A percentile compares a stretch with the other conserved stretches of the same genome.
phyloP scores from a whole-genome alignment of 352 stramenopile genomes.

The Phytopythium chamaehyphon region DNA sequence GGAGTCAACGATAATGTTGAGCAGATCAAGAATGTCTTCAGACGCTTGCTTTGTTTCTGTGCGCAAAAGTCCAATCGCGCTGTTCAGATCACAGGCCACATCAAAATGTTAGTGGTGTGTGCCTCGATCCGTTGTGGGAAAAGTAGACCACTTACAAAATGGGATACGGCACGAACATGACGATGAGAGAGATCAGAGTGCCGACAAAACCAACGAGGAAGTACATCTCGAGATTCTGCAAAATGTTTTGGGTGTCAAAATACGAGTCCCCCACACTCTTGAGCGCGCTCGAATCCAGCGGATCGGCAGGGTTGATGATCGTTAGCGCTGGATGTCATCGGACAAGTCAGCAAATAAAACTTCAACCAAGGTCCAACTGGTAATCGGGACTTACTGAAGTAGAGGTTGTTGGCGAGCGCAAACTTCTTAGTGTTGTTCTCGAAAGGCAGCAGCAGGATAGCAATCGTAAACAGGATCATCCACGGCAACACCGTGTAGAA shows the following conservation, averaged over 20 bases:
- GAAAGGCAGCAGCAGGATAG: constrained; percentile 53
- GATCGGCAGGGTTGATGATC: constrained; percentile 67
- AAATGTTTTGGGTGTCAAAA: constrained; percentile 58
- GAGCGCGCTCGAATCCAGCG: constrained; percentile 35
- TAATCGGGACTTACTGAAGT: constrained; percentile 48
- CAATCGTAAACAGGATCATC: constrained; percentile 73
- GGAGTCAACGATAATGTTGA: constrained; percentile 80
- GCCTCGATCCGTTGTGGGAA: background rate
- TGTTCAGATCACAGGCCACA: constrained; percentile 8
- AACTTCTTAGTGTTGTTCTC: constrained; percentile 88
- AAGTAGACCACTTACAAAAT: constrained; percentile 52
- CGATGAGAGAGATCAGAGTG: constrained; percentile 59
- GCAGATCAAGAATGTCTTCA: constrained; percentile 60
- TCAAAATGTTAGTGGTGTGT: background rate
- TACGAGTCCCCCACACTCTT: constrained; percentile 42
- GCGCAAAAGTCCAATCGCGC: constrained; percentile 51
- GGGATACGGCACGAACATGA: constrained; percentile 76
- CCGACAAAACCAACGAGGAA: constrained; percentile 73
- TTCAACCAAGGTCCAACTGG: constrained; percentile 1
- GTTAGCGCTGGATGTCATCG: constrained; percentile 57
- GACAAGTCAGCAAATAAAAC: too few species aligned
- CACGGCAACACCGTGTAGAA: constrained; percentile 70
- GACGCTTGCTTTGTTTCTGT: constrained; percentile 41
- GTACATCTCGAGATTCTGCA: constrained; percentile 73
- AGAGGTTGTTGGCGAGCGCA: constrained; percentile 77